Conservation (phyloP, 2,329 filamentous ascomycete genomes). For the Botrytis hyacinthi region DNA sequence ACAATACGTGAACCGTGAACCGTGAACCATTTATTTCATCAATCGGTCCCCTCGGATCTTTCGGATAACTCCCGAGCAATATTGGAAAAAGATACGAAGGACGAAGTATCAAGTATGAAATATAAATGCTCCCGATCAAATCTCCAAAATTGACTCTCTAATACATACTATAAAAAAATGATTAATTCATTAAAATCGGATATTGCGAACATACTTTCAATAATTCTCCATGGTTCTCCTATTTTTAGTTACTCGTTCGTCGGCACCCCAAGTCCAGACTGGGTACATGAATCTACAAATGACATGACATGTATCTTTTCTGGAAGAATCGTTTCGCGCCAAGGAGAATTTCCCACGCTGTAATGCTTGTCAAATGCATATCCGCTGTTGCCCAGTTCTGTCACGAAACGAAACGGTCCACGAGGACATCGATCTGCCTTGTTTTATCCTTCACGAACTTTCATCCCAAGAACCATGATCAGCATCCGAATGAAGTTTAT, state of each 20-base stretch:
- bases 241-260: not conserved
- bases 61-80: not conserved
- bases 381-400: too few species aligned
- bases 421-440: not conserved
- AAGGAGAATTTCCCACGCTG: not conserved
- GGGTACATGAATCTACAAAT: not conserved
- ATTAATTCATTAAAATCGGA: not conserved
- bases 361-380: not conserved
- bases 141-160: not conserved
- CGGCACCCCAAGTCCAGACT: not conserved
- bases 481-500: not conserved
- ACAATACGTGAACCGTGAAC: not conserved
- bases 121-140: too few species aligned
- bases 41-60: not conserved
- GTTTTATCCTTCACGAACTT: not conserved
- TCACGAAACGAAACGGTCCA: not conserved
- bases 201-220: not conserved
- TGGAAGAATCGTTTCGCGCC: constrained; percentile 8
- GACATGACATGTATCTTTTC: not conserved
- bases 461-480: not conserved
- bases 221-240: not conserved
- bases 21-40: too few species aligned
- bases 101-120: too few species aligned
- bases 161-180: not conserved
- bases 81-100: not conserved